Base-by-base conservation (phyloP, 495 filamentous ascomycete genomes). In the Astrothelium subdiscretum region DNA sequence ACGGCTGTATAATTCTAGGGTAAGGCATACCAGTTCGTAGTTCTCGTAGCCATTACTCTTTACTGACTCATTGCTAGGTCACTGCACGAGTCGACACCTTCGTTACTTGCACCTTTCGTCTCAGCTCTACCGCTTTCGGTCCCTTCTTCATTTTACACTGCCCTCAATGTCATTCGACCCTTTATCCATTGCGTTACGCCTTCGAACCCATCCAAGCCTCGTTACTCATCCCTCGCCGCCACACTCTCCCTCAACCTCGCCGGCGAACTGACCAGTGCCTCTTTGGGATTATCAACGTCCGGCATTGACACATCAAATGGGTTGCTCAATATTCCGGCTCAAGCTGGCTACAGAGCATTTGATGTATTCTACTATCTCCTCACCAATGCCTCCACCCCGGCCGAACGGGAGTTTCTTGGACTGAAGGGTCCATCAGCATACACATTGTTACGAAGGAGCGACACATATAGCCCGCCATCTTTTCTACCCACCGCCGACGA, bases 291-390 rank as follows among this genome's bases (percentile, higher is more conserved):
- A 11, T 94, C 92, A 0, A 87, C 89, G 15, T 88, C 90, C 27
- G 94, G 94, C 24, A 87, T 97, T 63, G 89, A 97, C 72, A 91
- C 91, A 8, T 73, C 78, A 12, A 84, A 85, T 62, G 94, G 94
- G 26, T 78, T 98, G 26, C 79, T 97, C 31, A 84, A 90, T 40
- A 82, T 97, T 29, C 89, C 94, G 0, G 72, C 83, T 0, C 85
- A 95, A 70, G 62, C 83, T 6, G 94, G 95, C 24, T 91, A 88
- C 70, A 85, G 94, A 62, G 94, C 92, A n/a, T 98, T 97, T 68
- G 92, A 98, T 70, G 95, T 92, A 31, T 98, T 97, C 73, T 98
- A 98, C 75, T 97, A 97, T 66, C 83, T 98, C 2, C 79, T 96
- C 26, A 95, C 92, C 0, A 89, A 88, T 31, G 86, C 90, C 15